Base-by-base conservation (phyloP, 2,329 filamentous ascomycete species). In the Rhynchosporium agropyri region DNA sequence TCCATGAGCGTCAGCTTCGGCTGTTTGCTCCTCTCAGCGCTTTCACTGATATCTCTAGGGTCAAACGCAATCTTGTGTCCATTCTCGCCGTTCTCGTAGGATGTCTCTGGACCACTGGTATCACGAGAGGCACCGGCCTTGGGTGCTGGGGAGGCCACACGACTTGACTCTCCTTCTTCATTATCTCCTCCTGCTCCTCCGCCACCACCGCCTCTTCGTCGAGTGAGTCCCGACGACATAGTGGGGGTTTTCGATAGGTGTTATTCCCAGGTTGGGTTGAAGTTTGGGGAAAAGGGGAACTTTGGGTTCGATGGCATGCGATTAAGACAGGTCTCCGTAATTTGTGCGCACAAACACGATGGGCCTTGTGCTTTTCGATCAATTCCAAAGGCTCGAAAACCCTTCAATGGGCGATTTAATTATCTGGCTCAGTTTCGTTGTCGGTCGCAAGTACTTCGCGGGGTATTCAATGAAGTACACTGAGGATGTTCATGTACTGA, bases 1-100 rank as follows among this genome's bases (percentile, higher is more conserved):
- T 99, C 95, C 95, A 99, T 99, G 76, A 99, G 82, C 45, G 95
- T 99, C 76, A 99, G 82, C 83, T 98, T 99, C 54, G 95, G 95
- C 81, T 98, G 94, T 81, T 97, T 98, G 84, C 86, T 95, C 76
- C 95, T 84, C 82, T 99, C 95, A 70, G 90, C 92, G 78, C 88
- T 97, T 83, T 99, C 95, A 80, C 89, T 96, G 74, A 99, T 96
- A 78, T 99, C 95, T 77, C 94, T 85, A 64, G 95, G 95, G 77
- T 99, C 95, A 77, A 92, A 99, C 63, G 93, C 95, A 77, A 99
- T 98, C 83, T 96, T 97, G 84, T 98, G 95, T 70, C 95, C 95
- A 80, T 97, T 97, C 79, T 96, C 94, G 77, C 89, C 84, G 75
- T 83, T 92, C 79, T 93, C 90, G 81, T 96, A 98, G 73, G 90